Evolutionary conservation across 1,139 yeast species (phyloP), one percentile per base, ranked within the genome.

Genomic region (Magnusiomyces suaveolens): DNA sequence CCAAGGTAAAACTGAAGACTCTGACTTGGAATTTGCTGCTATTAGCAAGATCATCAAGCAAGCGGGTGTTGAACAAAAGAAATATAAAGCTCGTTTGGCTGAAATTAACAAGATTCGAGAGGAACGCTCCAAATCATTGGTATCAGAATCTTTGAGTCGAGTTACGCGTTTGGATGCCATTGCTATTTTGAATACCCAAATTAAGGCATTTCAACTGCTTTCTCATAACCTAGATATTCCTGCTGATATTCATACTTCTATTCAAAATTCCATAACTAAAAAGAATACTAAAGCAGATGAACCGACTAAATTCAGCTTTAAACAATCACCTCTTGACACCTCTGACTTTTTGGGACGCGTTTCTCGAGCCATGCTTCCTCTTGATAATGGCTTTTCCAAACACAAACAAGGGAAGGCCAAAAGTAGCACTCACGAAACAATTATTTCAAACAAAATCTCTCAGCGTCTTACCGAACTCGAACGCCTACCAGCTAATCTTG

Each of bases 171-270:
- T 10, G 16, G 18, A 4, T 36, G 16, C 8, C 8, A 61, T 72
- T 25, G 75, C 72, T 2, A 67, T 83, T 36, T 72, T 89, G 53
- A 75, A 78, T 55, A 77, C 80, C 53, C 97, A 90, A 68, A 70
- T 92, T 32, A 73, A 82, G 29, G 87, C 94, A 0, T 79, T 87
- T 60, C 89, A 89, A 66, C 68, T 89, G 38, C 72, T 92, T 53
- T 79, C 95, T 1, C 84, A 81, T 60, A 95, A 89, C 66, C 65
- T 87, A 60, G 94, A 87, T 63, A 69, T 94, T 51, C 95, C 97
- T 1, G 66, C 61, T 3, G 61, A 60, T 20, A 49, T 72, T n/a
- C 73, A 70, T 54, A 62, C 10, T 73, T 74, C 56, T 57, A 70
- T 56, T 64, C 18, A 3, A 10, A 4, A 36, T 16, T 10, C 16